phyloP scores from a whole-genome alignment of 345 rosid species.

The Aurinia saxatilis region DNA sequence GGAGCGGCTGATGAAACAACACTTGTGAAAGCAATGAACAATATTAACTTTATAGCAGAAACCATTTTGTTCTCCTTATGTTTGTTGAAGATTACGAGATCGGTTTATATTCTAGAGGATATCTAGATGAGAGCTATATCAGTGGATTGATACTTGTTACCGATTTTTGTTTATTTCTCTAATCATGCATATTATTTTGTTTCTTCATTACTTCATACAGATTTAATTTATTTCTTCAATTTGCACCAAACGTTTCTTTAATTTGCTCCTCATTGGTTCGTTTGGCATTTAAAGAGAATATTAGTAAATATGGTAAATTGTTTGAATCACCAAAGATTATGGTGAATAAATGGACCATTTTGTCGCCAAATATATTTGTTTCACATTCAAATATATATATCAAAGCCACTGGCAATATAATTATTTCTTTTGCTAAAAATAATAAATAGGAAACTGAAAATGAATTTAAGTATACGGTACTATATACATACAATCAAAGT shows the following conservation, averaged over 20 bases:
- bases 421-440: too few relatives aligned
- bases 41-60: background rate
- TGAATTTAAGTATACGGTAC: too few relatives aligned
- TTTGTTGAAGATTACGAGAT: background rate
- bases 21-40: background rate
- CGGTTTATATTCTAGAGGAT: background rate
- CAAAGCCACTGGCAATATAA: too few relatives aligned
- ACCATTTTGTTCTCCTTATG: slow-evolving; percentile 4
- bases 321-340: too few relatives aligned
- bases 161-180: background rate
- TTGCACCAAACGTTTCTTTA: too few relatives aligned
- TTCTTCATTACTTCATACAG: background rate
- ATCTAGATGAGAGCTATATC: background rate
- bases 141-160: slow-evolving; percentile 10
- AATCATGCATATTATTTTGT: background rate
- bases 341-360: too few relatives aligned
- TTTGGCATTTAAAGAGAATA: background rate
- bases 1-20: background rate
- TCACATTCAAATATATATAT: too few relatives aligned
- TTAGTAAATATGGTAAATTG: slow-evolving; percentile 15
- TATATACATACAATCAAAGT: too few relatives aligned
- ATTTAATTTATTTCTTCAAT: background rate
- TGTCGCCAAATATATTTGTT: too few relatives aligned
- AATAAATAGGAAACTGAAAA: too few relatives aligned
- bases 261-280: too few relatives aligned